Percentiles rank a stretch among this genome's conserved stretches.
Evolutionary conservation across 371 early-diverging fungal species (phyloP).

Genomic region (Umbelopsis sp.): DNA sequence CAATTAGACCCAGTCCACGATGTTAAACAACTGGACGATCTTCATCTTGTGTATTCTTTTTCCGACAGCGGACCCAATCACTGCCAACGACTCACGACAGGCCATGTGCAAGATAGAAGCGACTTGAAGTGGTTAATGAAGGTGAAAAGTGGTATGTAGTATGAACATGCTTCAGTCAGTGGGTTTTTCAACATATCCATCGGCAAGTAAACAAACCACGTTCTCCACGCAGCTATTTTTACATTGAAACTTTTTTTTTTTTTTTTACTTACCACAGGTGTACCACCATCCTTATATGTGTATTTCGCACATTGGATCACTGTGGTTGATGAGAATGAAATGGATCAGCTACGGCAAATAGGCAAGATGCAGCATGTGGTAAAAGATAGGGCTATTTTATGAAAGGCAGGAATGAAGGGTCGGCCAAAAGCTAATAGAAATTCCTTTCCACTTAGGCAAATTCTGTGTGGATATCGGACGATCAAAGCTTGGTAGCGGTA

Average conservation of each 20-base stretch:
- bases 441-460: slow-evolving; percentile 1
- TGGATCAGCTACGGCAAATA: no score
- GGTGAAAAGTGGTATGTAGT: neutral
- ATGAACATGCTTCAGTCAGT: neutral
- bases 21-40: slow-evolving; percentile 4
- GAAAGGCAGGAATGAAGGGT: neutral
- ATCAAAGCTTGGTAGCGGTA: neutral
- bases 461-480: slow-evolving; percentile 9
- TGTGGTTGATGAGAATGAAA: no score
- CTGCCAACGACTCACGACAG: neutral
- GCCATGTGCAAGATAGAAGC: neutral
- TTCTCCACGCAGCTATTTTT: no score
- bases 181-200: slow-evolving; percentile 1
- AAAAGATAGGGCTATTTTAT: no score
- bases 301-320: no score
- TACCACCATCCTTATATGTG: no score
- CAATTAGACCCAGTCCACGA: slow-evolving; percentile 1
- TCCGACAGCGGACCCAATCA: neutral
- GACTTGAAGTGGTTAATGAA: neutral
- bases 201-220: neutral
- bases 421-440: neutral
- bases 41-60: slow-evolving; percentile 3
- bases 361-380: no score
- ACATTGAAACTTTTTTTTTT: no score
- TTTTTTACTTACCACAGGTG: no score